Evolutionary conservation across 2,329 filamentous ascomycete genomes (phyloP).

Genomic region (Hawksworthiomyces lignivorus): DNA sequence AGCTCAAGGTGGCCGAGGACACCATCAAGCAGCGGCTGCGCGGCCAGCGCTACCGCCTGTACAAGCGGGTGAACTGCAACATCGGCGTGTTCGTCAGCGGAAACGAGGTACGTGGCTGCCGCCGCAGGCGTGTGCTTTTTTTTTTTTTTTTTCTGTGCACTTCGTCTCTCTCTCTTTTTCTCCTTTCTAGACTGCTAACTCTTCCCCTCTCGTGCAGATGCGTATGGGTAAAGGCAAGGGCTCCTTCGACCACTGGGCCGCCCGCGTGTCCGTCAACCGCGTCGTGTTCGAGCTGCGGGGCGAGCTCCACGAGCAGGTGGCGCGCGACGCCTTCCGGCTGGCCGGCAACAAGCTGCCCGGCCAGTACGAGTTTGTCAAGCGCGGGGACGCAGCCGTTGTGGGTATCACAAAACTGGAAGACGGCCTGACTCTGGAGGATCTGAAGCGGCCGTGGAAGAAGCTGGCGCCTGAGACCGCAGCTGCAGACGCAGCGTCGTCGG

Average conservation of each 20-base stretch:
- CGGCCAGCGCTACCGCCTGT: conserved; percentile 86
- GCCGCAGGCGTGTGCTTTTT: no score
- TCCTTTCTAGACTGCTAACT: no score
- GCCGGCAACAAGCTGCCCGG: conserved; percentile 92
- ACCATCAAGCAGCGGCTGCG: conserved; percentile 83
- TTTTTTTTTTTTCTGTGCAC: neutral
- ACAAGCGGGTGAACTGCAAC: conserved; percentile 84
- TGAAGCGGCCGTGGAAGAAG: conserved; percentile 72
- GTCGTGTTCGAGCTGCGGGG: conserved; percentile 90
- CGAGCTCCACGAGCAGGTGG: conserved; percentile 88
- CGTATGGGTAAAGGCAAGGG: conserved; percentile 99
- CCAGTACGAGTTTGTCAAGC: conserved; percentile 88
- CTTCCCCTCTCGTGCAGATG: conserved; percentile 40
- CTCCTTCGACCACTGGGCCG: conserved; percentile 93
- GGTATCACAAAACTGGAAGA: conserved; percentile 82
- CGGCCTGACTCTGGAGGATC: conserved; percentile 71
- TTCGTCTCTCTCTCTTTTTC: conserved; percentile 2
- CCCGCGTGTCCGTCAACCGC: conserved; percentile 81
- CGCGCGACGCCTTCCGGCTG: conserved; percentile 84
- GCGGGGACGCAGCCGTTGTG: conserved; percentile 81
- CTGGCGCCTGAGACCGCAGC: conserved; percentile 28
- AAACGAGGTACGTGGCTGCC: no score
- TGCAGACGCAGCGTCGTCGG: no score
- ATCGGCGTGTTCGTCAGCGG: conserved; percentile 93
- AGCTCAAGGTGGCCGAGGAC: conserved; percentile 86